Evolutionary conservation across 495 filamentous ascomycete species (phyloP).

Genomic region (Pyrenula aspistea): DNA sequence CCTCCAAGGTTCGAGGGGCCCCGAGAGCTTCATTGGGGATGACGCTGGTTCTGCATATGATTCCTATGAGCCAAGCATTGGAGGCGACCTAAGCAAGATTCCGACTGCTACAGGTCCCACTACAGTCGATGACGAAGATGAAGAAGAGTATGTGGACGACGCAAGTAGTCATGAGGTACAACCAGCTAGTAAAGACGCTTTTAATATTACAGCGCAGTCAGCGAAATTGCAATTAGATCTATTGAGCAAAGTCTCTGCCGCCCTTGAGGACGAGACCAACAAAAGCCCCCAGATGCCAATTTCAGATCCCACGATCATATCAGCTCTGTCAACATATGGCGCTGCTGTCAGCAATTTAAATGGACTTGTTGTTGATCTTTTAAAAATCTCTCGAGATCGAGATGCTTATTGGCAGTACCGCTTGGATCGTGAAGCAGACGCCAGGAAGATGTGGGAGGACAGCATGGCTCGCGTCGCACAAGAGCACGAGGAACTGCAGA

Average conservation of each 20-base stretch:
- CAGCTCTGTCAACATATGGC: constrained; percentile 81
- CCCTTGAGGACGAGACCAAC: constrained; percentile 59
- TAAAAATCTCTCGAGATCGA: constrained; percentile 84
- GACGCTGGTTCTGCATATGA: constrained; percentile 42
- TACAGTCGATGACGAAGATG: constrained; percentile 42
- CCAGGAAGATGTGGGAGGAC: constrained; percentile 94
- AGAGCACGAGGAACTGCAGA: constrained; percentile 86
- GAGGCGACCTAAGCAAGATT: constrained; percentile 37
- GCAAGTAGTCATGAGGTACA: constrained; percentile 66
- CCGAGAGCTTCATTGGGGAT: constrained; percentile 37
- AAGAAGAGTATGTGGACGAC: constrained; percentile 73
- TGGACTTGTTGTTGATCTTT: constrained; percentile 70
- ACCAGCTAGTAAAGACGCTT: constrained; percentile 70
- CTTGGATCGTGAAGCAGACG: constrained; percentile 74
- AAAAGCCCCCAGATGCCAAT: constrained; percentile 59
- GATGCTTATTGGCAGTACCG: constrained; percentile 96
- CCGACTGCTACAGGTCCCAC: constrained; percentile 24
- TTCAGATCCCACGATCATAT: constrained; percentile 58
- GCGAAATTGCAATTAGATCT: constrained; percentile 86
- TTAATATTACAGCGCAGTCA: constrained; percentile 92
- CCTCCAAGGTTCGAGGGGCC: constrained; percentile 35
- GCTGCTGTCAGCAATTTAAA: constrained; percentile 80
- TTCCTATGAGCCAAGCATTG: constrained; percentile 46
- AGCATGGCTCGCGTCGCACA: constrained; percentile 90
- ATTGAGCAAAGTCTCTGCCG: constrained; percentile 68